These are phyloP conservation scores for Trichomonascaceae sp. DNA, from an alignment of 1,139 yeast genomes.

Conservation along the genomic window DNA sequence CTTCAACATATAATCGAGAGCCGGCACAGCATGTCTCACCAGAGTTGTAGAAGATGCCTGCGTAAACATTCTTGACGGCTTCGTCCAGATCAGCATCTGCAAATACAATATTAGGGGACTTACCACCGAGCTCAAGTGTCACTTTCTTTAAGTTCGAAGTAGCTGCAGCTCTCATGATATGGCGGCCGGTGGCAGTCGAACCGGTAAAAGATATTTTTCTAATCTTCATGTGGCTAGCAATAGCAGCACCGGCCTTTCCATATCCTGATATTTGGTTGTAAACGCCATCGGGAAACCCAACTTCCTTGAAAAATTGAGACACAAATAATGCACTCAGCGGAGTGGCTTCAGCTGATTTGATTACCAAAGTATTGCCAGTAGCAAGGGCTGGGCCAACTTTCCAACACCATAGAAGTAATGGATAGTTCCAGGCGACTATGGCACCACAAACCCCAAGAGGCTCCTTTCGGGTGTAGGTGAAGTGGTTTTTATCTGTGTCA, in stretches of 20 bases:
- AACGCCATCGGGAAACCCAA: slow-evolving; percentile 78
- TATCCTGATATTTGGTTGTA: slow-evolving; percentile 70
- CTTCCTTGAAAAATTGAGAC: slow-evolving; percentile 55
- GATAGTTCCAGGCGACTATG: slow-evolving; percentile 87
- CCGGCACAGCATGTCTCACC: slow-evolving; percentile 90
- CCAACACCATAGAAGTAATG: slow-evolving; percentile 79
- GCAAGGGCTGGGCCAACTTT: slow-evolving; percentile 81
- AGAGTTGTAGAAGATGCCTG: slow-evolving; percentile 68
- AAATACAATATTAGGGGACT: slow-evolving; percentile 73
- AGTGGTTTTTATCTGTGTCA: slow-evolving; percentile 58
- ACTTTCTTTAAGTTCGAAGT: slow-evolving; percentile 65
- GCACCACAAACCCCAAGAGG: slow-evolving; percentile 80
- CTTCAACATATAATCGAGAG: slow-evolving; percentile 75
- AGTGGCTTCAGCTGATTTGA: slow-evolving; percentile 79
- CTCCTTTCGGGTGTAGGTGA: slow-evolving; percentile 55
- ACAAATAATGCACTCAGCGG: slow-evolving; percentile 71
- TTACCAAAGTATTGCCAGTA: slow-evolving; percentile 71
- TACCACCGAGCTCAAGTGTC: slow-evolving; percentile 81
- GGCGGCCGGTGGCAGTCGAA: slow-evolving; percentile 71
- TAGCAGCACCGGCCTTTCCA: slow-evolving; percentile 71
- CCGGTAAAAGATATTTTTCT: slow-evolving; percentile 84
- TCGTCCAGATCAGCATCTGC: slow-evolving; percentile 62
- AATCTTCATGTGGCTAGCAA: slow-evolving; percentile 60
- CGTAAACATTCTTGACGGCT: slow-evolving; percentile 53
- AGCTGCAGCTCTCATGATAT: slow-evolving; percentile 65